Base-by-base conservation (phyloP, 2,329 filamentous ascomycete genomes). In the Aspergillus latus region DNA sequence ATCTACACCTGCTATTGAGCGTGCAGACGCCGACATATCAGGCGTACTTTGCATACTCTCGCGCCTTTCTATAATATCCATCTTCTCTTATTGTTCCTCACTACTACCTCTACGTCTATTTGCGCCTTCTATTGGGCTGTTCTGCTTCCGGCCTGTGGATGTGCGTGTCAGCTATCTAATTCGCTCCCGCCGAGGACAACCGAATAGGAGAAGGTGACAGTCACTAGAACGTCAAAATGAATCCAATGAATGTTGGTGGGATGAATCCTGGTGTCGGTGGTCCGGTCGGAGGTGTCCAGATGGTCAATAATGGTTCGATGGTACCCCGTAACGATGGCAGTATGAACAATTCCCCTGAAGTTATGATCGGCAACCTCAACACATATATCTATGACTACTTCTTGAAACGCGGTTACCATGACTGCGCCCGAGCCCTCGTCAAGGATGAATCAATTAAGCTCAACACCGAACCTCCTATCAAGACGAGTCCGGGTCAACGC, bases 391-490 rank as follows among this genome's bases (percentile, higher is more conserved):
- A 87, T 74, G 84, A 87, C 72, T 87, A 87, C 71, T 93, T 97
- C 63, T 80, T 97, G 63, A 90, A 89, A 68, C 89, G 91, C 72
- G 84, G 86, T 64, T 90, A 96, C 82, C 88, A 84, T 69, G 89
- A 94, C 63, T 88, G 89, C 71, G 94, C 94, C 63, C 86, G 90
- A 65, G 83, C 87, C 48, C 80, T 96, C 58, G 76, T 90, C 54
- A 80, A 83, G 44, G 84, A 88, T 62, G 82, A 88, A 68, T 72
- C 69, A 36, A 70, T 76, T 66, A 84, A 82, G 57, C 78, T 90
- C 61, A 88, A 87, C 65, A 77, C 72, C 9, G 72, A 72, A 28
- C 66, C 68, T 8, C 78, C 86, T 44, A 76, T 80, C 54, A 89
- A 89, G 68, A 87, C 87, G 54, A 88, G 85, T 65, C 84, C 88